Evolutionary conservation across 371 early-diverging fungal species (phyloP).

Genomic region (Dichotomocladium elegans): DNA sequence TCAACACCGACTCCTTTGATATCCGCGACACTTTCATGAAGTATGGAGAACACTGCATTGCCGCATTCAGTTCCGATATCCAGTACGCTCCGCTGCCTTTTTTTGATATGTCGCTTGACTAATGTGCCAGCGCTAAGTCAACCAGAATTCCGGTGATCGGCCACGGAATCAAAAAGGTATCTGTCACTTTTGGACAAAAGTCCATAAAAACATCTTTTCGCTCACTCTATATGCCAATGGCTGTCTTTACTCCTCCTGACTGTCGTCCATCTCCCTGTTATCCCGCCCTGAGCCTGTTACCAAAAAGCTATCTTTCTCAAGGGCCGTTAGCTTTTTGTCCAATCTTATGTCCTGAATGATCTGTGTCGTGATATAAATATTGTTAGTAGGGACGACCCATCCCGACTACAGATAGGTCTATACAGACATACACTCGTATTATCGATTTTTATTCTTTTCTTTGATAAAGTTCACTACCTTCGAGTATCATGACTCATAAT

Average conservation of each 20-base stretch:
- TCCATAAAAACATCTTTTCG: conserved; percentile 54
- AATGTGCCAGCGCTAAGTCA: conserved; percentile 23
- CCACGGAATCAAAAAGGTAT: conserved; percentile 72
- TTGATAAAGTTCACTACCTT: too few species aligned
- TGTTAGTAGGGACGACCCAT: too few species aligned
- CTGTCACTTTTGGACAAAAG: conserved; percentile 56
- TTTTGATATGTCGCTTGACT: neutral
- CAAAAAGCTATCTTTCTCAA: conserved; percentile 34
- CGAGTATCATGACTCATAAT: too few species aligned
- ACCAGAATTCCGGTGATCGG: conserved; percentile 67
- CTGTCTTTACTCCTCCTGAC: conserved; percentile 23
- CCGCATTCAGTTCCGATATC: conserved; percentile 81
- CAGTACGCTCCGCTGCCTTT: conserved; percentile 29
- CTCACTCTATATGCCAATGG: conserved; percentile 61
- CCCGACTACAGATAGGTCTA: too few species aligned
- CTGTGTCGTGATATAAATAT: too few species aligned
- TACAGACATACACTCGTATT: too few species aligned
- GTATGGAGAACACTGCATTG: conserved; percentile 60
- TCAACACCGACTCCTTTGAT: conserved; percentile 60
- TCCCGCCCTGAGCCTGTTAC: neutral
- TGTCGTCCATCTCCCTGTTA: neutral
- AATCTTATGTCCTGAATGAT: too few species aligned
- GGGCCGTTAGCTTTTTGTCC: conserved; percentile 44
- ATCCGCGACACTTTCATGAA: conserved; percentile 19
- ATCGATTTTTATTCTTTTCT: too few species aligned